Evolutionary conservation across 345 rosid genomes (phyloP), one percentile per base, ranked within the genome.

Genomic region (Heritiera littoralis): DNA sequence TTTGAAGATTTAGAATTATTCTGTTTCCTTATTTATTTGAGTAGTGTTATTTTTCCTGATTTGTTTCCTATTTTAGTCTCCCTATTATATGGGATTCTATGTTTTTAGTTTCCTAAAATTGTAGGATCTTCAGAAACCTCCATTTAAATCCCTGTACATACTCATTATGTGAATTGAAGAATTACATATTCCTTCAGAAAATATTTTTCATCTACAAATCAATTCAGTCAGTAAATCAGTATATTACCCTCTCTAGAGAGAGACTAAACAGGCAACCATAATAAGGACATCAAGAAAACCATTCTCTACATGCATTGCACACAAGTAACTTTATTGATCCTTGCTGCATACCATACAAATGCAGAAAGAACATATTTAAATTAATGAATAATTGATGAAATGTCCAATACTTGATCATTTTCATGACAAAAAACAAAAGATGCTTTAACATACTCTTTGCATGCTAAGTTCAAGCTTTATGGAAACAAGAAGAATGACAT

Each of bases 291-390:
- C 38, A n/a, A 73, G 35, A 20, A 73, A 73, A 55, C 17, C 46
- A 14, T 73, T 40, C 61, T 38, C 64, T 38, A 38, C 23, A 18
- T 55, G 28, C 46, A 55, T 35, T 73, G 48, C 64, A 38, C 63
- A 73, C 18, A 6, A 49, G 55, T 38, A 73, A 55, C 49, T n/a
- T 72, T 54, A 54, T 35, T 17, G 49, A 73, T 72, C 76, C 64
- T 55, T 3, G 1, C 40, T 14, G 18, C 63, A 35, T 3, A 10
- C 32, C 30, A 54, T 35, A 72, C 10, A 13, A 46, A 72, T 10
- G 58, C 49, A 55, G 49, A 72, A 70, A 17, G 30, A 52, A 55
- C 32, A 72, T 38, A 35, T 38, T 52, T 52, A 8, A 51, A 17
- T 18, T 55, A 14, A 35, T 9, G 6, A 38, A 48, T 48, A 54